A percentile compares a stretch with the other conserved stretches of the same genome.
These are phyloP conservation scores for Laguncularia racemosa DNA, from an alignment of 345 rosid species.

Conservation along the genomic window DNA sequence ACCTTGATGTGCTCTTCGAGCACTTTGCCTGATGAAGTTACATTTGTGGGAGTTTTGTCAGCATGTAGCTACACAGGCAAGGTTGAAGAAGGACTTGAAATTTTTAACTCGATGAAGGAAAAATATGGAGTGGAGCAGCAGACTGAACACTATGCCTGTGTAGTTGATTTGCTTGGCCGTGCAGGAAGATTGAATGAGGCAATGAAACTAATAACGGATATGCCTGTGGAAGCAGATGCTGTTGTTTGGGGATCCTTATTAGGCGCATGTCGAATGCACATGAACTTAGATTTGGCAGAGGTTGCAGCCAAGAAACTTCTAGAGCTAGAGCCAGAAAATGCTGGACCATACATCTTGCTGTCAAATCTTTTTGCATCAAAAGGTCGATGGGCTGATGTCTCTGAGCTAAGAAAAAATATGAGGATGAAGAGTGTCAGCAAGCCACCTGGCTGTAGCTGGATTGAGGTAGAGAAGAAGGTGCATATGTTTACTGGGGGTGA, in stretches of 20 bases:
- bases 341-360: constrained; percentile 61
- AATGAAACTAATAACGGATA: constrained; percentile 46
- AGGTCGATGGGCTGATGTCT: constrained; percentile 57
- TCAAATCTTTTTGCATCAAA: constrained; percentile 66
- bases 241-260: constrained; percentile 72
- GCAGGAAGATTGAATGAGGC: constrained; percentile 64
- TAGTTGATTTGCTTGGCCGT: constrained; percentile 80
- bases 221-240: constrained; percentile 74
- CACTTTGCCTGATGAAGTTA: constrained; percentile 54
- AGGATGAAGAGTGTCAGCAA: constrained; percentile 43
- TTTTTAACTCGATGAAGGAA: constrained; percentile 61
- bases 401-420: constrained; percentile 47
- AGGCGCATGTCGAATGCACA: constrained; percentile 70
- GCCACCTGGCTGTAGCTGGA: constrained; percentile 85
- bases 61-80: constrained; percentile 78
- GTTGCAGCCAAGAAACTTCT: constrained; percentile 60
- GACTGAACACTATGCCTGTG: constrained; percentile 71
- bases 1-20: constrained; percentile 47
- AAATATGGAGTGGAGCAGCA: constrained; percentile 37
- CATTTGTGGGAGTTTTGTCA: constrained; percentile 67
- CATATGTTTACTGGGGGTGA: constrained; percentile 67
- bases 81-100: constrained; percentile 51
- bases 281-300: constrained; percentile 60
- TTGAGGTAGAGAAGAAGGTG: constrained; percentile 52
- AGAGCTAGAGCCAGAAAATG: constrained; percentile 56